Evolutionary conservation across 768 basidiomycete species (phyloP).

Genomic region (Hebeloma cylindrosporum): DNA sequence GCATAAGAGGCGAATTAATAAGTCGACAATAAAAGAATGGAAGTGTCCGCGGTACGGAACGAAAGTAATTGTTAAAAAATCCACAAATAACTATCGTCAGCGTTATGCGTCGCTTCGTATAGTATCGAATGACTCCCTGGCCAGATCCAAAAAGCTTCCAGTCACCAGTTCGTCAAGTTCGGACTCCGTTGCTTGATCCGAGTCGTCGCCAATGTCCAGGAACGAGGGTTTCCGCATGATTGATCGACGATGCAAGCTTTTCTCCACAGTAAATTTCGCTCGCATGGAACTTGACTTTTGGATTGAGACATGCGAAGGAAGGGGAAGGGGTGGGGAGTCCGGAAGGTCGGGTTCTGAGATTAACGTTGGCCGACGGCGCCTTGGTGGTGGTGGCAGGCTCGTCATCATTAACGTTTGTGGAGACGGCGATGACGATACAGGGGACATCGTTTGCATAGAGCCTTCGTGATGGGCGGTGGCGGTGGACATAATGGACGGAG

Average conservation of each 20-base stretch:
- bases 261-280: conserved; percentile 37
- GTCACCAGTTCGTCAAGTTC: conserved; percentile 16
- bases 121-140: conserved; percentile 53
- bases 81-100: conserved; percentile 1
- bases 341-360: conserved; percentile 19
- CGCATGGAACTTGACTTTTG: conserved; percentile 27
- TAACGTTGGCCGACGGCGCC: conserved; percentile 34
- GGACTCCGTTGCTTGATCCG: conserved; percentile 33
- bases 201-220: conserved; percentile 62
- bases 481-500: conserved; percentile 4
- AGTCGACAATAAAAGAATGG: background rate
- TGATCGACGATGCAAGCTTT: conserved; percentile 45
- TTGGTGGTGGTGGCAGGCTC: conserved; percentile 58
- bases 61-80: conserved; percentile 6
- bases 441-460: conserved; percentile 9
- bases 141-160: conserved; percentile 53
- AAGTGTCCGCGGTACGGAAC: background rate
- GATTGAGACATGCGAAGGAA: conserved; percentile 4
- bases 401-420: conserved; percentile 30
- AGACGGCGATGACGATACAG: conserved; percentile 2
- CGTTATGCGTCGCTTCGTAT: conserved; percentile 30
- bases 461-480: conserved; percentile 6
- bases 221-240: conserved; percentile 72
- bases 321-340: background rate
- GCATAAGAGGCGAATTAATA: no score